These are phyloP conservation scores for Psilocybe cyanescens DNA, from an alignment of 768 basidiomycete species.

Conservation along the genomic window DNA sequence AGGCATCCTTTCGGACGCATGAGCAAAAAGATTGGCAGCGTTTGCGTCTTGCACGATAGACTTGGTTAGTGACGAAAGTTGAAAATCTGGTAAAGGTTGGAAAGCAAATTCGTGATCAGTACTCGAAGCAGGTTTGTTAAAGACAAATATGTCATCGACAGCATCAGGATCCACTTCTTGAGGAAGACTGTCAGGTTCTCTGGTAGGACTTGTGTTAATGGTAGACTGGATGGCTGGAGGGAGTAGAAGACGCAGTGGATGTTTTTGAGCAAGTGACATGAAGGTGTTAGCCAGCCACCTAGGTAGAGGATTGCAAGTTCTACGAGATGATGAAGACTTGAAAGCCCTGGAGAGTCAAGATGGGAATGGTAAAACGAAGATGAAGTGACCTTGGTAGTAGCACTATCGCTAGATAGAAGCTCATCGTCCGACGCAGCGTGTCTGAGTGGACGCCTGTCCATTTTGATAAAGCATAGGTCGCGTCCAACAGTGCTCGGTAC, in stretches of 20 bases:
- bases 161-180: neutral
- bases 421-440: conserved; percentile 2
- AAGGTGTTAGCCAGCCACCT: conserved; percentile 62
- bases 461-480: conserved; percentile 48
- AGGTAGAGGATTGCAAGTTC: conserved; percentile 42
- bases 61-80: neutral
- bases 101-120: neutral
- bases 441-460: conserved; percentile 25
- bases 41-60: neutral
- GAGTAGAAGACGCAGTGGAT: conserved; percentile 52
- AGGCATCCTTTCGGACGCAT: conserved; percentile 12
- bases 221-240: conserved; percentile 22
- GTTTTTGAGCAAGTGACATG: conserved; percentile 42
- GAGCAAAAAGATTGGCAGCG: conserved; percentile 3
- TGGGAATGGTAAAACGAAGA: conserved; percentile 2
- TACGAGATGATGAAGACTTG: conserved; percentile 22
- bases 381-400: conserved; percentile 21
- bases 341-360: conserved; percentile 4
- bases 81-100: neutral
- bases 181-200: neutral
- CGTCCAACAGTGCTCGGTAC: conserved; percentile 38
- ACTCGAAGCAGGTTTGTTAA: conserved; percentile 3
- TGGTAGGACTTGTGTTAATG: neutral
- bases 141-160: conserved; percentile 16
- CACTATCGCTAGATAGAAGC: conserved; percentile 15